phyloP scores from a whole-genome alignment of 352 stramenopile genomes.

The Phytophthora colocasiae region DNA sequence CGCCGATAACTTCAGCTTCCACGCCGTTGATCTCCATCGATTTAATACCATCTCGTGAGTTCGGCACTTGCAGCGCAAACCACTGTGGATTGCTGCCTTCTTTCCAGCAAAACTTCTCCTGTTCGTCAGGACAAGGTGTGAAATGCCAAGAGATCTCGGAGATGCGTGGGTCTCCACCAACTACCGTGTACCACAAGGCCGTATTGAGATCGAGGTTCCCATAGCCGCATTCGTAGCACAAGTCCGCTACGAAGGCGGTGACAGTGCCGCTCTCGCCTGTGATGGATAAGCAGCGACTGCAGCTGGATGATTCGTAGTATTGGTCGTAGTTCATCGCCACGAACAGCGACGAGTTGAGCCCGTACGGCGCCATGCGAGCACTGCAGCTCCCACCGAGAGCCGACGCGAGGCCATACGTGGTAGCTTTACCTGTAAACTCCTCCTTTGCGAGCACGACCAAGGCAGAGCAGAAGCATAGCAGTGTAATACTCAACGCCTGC shows the following conservation, averaged over 20 bases:
- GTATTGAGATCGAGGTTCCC: conserved; percentile 75
- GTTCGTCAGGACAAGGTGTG: conserved; percentile 61
- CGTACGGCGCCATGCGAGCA: conserved; percentile 50
- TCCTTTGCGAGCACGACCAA: conserved; percentile 31
- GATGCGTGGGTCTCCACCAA: conserved; percentile 59
- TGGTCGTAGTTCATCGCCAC: conserved; percentile 73
- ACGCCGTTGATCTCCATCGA: conserved; percentile 57
- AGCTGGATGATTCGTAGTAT: conserved; percentile 60
- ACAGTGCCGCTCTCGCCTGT: conserved; percentile 53
- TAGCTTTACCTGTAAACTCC: conserved; percentile 54
- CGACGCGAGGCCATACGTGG: conserved; percentile 56
- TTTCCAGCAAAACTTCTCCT: conserved; percentile 75
- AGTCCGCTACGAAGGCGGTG: conserved; percentile 60
- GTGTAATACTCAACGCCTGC: not conserved
- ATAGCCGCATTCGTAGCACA: conserved; percentile 71
- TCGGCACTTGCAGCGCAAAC: conserved; percentile 68
- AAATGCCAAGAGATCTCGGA: conserved; percentile 67
- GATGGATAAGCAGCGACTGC: conserved; percentile 64
- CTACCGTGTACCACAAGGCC: conserved; percentile 58
- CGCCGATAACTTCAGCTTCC: conserved; percentile 56
- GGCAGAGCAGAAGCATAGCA: conserved; percentile 14
- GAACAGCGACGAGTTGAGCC: conserved; percentile 53
- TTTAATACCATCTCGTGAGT: conserved; percentile 56
- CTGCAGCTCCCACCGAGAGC: conserved; percentile 61
- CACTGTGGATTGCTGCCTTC: conserved; percentile 71